phyloP scores from a whole-genome alignment of 495 filamentous ascomycete species.

The Neurospora intermedia region DNA sequence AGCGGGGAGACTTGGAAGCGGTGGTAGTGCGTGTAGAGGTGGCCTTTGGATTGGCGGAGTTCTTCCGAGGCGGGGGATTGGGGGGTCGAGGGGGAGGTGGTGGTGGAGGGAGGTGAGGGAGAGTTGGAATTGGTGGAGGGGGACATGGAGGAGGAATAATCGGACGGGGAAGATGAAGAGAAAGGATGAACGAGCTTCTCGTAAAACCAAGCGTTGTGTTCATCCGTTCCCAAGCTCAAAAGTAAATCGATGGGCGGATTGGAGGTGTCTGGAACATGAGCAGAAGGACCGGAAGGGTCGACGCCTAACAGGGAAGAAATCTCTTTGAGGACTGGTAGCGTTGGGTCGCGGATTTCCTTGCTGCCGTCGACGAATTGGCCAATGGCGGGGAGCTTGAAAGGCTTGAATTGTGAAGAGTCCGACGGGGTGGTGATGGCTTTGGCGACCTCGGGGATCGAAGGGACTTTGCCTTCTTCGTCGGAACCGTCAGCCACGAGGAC shows the following conservation, averaged over 20 bases:
- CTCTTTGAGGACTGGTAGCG: slow-evolving; percentile 20
- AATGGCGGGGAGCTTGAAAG: slow-evolving; percentile 20
- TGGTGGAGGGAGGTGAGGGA: background rate
- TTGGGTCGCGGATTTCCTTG: slow-evolving; percentile 24
- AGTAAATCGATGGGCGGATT: slow-evolving; percentile 20
- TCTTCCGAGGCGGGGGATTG: too few relatives aligned
- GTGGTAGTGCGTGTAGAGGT: slow-evolving; percentile 17
- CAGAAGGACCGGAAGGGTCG: background rate
- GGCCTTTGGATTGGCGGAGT: background rate
- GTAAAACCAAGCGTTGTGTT: slow-evolving; percentile 25
- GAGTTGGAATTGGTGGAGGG: background rate
- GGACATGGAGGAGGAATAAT: too few relatives aligned
- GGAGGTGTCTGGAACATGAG: background rate
- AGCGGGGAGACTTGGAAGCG: slow-evolving; percentile 15
- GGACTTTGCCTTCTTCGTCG: slow-evolving; percentile 4
- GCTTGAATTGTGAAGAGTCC: slow-evolving; percentile 19
- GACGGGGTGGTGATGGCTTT: slow-evolving; percentile 24
- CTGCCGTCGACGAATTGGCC: slow-evolving; percentile 26
- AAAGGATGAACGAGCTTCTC: slow-evolving; percentile 12
- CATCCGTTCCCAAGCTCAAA: slow-evolving; percentile 20
- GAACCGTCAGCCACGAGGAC: slow-evolving; percentile 4
- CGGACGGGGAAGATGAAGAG: background rate
- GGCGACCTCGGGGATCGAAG: slow-evolving; percentile 24
- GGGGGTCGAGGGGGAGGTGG: background rate
- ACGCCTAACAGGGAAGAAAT: slow-evolving; percentile 15